phyloP scores from a whole-genome alignment of 129 eudicot species.

The Lactuca sativa region DNA sequence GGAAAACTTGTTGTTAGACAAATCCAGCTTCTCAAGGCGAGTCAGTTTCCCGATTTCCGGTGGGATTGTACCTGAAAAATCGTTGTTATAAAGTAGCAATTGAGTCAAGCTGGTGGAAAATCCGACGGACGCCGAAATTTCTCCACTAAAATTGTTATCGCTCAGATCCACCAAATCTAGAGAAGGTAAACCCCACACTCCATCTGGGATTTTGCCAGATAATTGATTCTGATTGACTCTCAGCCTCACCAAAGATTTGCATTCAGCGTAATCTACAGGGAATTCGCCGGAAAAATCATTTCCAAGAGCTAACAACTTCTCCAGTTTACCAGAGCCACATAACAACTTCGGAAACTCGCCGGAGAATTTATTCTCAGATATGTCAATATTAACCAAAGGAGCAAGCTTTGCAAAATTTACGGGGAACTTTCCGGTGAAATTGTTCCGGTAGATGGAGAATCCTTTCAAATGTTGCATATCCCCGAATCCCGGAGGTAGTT shows the following conservation, averaged over 20 bases:
- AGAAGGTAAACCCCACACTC: slow-evolving; percentile 73
- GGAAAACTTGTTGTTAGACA: slow-evolving; percentile 64
- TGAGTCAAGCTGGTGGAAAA: slow-evolving; percentile 52
- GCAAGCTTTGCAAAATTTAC: slow-evolving; percentile 67
- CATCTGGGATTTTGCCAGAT: slow-evolving; percentile 64
- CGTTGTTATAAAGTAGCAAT: slow-evolving; percentile 55
- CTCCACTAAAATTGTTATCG: slow-evolving; percentile 62
- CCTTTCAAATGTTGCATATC: slow-evolving; percentile 49
- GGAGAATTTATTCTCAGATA: slow-evolving; percentile 77
- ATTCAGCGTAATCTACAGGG: slow-evolving; percentile 54
- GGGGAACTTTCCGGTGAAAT: slow-evolving; percentile 73
- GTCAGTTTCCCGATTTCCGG: slow-evolving; percentile 59
- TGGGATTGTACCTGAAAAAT: slow-evolving; percentile 70
- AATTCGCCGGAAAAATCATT: slow-evolving; percentile 71
- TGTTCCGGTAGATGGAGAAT: slow-evolving; percentile 68
- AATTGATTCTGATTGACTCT: slow-evolving; percentile 65
- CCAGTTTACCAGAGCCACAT: slow-evolving; percentile 53
- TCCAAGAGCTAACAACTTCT: slow-evolving; percentile 65
- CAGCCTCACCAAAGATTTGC: slow-evolving; percentile 64
- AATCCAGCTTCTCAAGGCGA: slow-evolving; percentile 57
- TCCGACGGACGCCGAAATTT: slow-evolving; percentile 50
- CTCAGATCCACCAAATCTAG: slow-evolving; percentile 67
- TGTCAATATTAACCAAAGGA: slow-evolving; percentile 66
- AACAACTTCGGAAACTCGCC: slow-evolving; percentile 74
- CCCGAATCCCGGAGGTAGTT: slow-evolving; percentile 73